Evolutionary conservation across 2,329 filamentous ascomycete species (phyloP).

Genomic region (Aspergillus unguis): DNA sequence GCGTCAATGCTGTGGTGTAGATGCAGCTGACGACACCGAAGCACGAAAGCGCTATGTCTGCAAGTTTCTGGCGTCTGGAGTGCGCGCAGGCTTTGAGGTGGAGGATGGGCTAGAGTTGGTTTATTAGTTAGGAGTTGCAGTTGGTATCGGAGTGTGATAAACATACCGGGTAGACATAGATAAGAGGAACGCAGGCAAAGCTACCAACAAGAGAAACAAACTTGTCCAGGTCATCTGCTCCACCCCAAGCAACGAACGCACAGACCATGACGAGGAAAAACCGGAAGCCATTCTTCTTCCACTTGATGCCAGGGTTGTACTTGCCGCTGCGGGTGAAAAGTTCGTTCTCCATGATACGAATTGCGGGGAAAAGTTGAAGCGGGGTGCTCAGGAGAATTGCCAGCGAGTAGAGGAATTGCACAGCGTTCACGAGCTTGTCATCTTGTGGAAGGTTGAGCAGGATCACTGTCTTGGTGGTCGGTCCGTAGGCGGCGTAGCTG

Average conservation of each 20-base stretch:
- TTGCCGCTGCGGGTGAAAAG: constrained; percentile 93
- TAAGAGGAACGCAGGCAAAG: constrained; percentile 94
- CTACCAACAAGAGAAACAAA: constrained; percentile 95
- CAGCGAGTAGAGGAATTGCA: constrained; percentile 95
- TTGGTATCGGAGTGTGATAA: neutral
- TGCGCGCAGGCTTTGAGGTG: constrained; percentile 79
- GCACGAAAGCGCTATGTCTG: constrained; percentile 72
- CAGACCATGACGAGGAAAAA: constrained; percentile 90
- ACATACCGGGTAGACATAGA: constrained; percentile 96
- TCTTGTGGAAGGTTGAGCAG: constrained; percentile 95
- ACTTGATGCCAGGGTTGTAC: constrained; percentile 98
- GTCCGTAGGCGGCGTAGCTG: constrained; percentile 94
- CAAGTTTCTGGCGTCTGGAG: constrained; percentile 62
- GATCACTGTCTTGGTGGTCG: constrained; percentile 91
- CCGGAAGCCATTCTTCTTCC: constrained; percentile 97
- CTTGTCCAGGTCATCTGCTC: constrained; percentile 91
- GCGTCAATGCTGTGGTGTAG: constrained; percentile 84
- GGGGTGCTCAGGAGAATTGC: constrained; percentile 96
- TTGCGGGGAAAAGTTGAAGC: constrained; percentile 94
- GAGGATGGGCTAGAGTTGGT: constrained; percentile 67
- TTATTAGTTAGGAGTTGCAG: constrained; percentile 6
- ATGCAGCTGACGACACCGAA: constrained; percentile 85
- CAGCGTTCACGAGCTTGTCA: constrained; percentile 88
- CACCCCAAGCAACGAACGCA: constrained; percentile 83
- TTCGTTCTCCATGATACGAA: constrained; percentile 92